phyloP scores from a whole-genome alignment of 83 land plant species.

The Picea abies region DNA sequence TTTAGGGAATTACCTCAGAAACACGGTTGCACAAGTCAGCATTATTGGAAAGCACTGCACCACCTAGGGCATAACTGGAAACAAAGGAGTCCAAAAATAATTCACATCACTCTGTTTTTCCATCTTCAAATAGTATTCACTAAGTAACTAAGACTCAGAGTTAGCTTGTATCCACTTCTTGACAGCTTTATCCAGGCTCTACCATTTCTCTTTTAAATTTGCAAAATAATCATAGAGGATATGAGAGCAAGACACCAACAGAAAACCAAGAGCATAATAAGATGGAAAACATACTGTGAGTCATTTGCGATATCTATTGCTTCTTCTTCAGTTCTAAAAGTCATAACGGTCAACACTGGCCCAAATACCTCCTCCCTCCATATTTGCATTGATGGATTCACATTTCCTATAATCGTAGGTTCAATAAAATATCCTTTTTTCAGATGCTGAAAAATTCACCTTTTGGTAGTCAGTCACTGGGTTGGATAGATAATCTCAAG shows the following conservation, averaged over 20 bases:
- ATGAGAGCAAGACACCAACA: constrained; percentile 1
- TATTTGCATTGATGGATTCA: constrained; percentile 83
- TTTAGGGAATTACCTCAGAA: constrained; percentile 58
- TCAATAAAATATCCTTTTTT: constrained; percentile 82
- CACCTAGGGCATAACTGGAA: constrained; percentile 92
- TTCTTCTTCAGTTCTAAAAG: constrained; percentile 91
- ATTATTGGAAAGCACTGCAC: constrained; percentile 95
- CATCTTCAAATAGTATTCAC: background rate
- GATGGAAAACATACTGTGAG: constrained; percentile 60
- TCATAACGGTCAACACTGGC: constrained; percentile 86
- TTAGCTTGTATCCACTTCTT: background rate
- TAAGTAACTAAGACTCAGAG: background rate
- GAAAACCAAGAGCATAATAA: background rate
- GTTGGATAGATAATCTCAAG: background rate
- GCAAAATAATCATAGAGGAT: background rate
- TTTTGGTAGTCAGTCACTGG: background rate
- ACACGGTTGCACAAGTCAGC: constrained; percentile 86
- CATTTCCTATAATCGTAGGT: constrained; percentile 82
- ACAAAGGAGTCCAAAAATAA: constrained; percentile 12
- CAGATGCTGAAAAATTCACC: constrained; percentile 66
- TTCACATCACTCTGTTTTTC: background rate
- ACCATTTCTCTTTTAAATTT: constrained; percentile 1
- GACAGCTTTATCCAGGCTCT: background rate
- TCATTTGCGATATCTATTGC: constrained; percentile 95
- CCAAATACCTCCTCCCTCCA: constrained; percentile 99